Evolutionary conservation across 2,329 filamentous ascomycete species (phyloP), one percentile per base, ranked within the genome.

Genomic region (Dryadomyces quercus-mongolicae): DNA sequence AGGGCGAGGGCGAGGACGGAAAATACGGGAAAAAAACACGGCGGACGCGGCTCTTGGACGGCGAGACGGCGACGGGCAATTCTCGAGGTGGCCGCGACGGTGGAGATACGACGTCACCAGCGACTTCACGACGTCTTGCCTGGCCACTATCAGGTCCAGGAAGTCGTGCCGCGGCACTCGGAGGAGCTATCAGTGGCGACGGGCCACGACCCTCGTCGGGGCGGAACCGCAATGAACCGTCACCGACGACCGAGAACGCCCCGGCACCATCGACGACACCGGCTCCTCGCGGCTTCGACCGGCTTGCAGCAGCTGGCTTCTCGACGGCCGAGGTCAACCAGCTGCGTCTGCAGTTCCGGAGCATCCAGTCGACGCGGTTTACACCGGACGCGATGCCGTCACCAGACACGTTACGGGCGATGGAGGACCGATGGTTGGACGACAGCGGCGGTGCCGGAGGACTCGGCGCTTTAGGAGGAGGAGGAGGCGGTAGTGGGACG

Each of bases 401-500:
- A 12, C 86, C 88, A 0, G 77, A 85, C 58, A 80, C 84, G 31
- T 73, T 96, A 62, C 82, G 88, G 15, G 74, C 79, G 21, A 78
- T 96, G 65, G 92, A 97, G 67, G 92, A 97, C 63, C 75, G 82
- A 12, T 97, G 92, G 92, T 85, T 97, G 58, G 92, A 97, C 62
- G 80, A 80, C 54, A 82, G 81, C 58, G 31, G 62, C 66, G 40
- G 65, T 31, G 25, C 25, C 25, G 25, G 25, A 31, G 25, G 25
- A 31, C 25, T 31, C 4, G 25, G 25, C 4, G 25, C 25, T 31
- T 31, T 31, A 63, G 25, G 62, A 62, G 57, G 63, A 63, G 25
- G 62, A 62, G 57, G 63, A 67, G 62, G 42, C 51, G 66, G 61
- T 3, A 65, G 60, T n/a, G 60, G 57, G 65, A 60, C 31, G 64